Percentiles rank a stretch among this genome's conserved stretches.
Evolutionary conservation across 2,329 filamentous ascomycete species (phyloP).

Genomic region (Colletotrichum truncatum): DNA sequence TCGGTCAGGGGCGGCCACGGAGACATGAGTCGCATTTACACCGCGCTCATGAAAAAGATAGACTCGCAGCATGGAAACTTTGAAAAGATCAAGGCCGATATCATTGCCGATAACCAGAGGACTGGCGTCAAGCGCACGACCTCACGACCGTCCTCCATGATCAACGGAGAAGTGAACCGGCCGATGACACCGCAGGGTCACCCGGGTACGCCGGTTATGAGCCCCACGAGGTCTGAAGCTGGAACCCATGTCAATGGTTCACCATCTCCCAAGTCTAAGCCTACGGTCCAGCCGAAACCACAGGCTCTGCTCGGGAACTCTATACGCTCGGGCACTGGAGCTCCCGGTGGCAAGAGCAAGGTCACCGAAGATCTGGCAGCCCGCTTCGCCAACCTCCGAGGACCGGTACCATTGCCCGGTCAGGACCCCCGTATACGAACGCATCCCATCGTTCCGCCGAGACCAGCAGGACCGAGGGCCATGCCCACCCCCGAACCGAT

Average conservation of each 20-base stretch:
- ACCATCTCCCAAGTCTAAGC: constrained; percentile 47
- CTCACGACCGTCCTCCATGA: constrained; percentile 16
- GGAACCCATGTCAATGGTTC: constrained; percentile 20
- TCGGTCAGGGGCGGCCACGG: constrained; percentile 65
- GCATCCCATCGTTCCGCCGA: constrained; percentile 52
- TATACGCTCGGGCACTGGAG: constrained; percentile 48
- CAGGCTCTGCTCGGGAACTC: constrained; percentile 71
- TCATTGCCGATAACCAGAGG: constrained; percentile 70
- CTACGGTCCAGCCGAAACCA: constrained; percentile 72
- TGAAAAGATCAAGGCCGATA: constrained; percentile 65
- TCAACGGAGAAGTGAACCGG: constrained; percentile 14
- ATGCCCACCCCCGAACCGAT: constrained; percentile 52
- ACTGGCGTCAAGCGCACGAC: constrained; percentile 63
- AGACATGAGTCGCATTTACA: constrained; percentile 58
- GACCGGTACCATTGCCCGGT: constrained; percentile 47
- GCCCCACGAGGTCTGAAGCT: constrained; percentile 9
- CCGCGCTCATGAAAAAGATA: constrained; percentile 59
- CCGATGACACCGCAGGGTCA: constrained; percentile 27
- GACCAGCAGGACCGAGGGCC: constrained; percentile 57
- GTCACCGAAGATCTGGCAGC: constrained; percentile 59
- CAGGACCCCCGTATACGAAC: constrained; percentile 65
- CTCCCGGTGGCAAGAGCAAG: constrained; percentile 39
- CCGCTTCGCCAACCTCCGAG: constrained; percentile 67
- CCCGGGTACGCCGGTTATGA: constrained; percentile 32
- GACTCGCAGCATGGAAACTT: constrained; percentile 58